Evolutionary conservation across 257 asterid genomes (phyloP), one percentile per base, ranked within the genome.

Genomic region (Verbascum thapsus): DNA sequence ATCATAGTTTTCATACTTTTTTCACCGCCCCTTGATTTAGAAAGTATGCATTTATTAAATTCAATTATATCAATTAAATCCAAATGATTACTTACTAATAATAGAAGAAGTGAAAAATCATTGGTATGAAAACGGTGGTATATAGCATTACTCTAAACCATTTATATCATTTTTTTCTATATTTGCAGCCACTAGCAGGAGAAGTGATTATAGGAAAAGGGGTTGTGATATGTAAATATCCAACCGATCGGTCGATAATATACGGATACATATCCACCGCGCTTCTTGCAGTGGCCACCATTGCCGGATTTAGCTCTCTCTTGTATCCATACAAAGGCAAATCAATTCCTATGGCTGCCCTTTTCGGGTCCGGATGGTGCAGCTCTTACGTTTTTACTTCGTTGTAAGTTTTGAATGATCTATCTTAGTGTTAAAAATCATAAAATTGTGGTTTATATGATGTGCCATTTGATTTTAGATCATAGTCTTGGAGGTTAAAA

Each of bases 261-360:
- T 20, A 61, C 2, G 81, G 81, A 32, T 71, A 66, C 47, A 23
- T 63, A 34, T 71, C 81, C 2, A 30, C 47, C 18, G 74, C 47
- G 2, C 42, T 71, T 58, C 77, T 75, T 6, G 48, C 39, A 10
- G 41, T 52, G 0, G 43, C 77, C 35, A 30, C 68, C 8, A 8
- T 17, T 15, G 59, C 55, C 23, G 81, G 81, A 51, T 66, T 66
- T n/a, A 10, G 7, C 59, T 66, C 81, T 44, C 13, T 75, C 20
- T 66, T 75, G 35, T 71, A 75, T 50, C 81, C 77, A 0, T 75
- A 75, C 68, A 60, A 71, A 11, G 81, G 81, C 19, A 71, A 61
- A 61, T 61, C 68, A 4, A 32, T 75, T 18, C 81, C 81, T n/a
- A 41, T 10, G 39, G 23, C 74, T 6, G 74, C 70, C 7, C n/a